Evolutionary conservation across 2,329 filamentous ascomycete genomes (phyloP).

Genomic region (Immersiporthe knoxdaviesiana): DNA sequence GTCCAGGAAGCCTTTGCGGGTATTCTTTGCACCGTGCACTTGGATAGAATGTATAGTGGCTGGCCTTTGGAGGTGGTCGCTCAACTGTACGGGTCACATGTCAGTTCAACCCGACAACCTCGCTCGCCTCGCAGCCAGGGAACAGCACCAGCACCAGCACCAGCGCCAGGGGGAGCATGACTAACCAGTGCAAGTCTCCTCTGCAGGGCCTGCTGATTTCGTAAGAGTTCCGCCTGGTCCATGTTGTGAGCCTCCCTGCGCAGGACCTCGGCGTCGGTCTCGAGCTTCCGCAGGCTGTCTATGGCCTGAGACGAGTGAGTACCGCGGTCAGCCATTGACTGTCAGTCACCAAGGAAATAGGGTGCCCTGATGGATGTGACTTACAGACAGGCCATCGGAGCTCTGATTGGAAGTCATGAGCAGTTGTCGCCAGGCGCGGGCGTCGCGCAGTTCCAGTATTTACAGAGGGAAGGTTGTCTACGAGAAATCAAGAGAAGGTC

Average conservation of each 20-base stretch:
- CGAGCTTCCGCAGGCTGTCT: conserved; percentile 46
- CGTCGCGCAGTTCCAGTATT: background rate
- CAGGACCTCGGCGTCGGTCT: conserved; percentile 43
- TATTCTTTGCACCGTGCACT: conserved; percentile 80
- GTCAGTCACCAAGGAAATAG: conserved; percentile 28
- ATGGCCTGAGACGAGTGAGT: conserved; percentile 35
- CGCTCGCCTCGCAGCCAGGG: background rate
- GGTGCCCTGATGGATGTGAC: conserved; percentile 32
- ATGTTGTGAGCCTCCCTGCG: conserved; percentile 44
- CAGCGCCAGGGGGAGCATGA: background rate
- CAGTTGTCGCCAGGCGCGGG: conserved; percentile 23
- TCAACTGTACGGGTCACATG: conserved; percentile 57
- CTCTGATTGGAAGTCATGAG: conserved; percentile 42
- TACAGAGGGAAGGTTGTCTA: background rate
- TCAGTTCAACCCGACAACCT: conserved; percentile 10
- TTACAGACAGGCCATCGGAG: conserved; percentile 38
- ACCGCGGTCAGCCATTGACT: conserved; percentile 26
- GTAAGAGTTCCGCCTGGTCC: conserved; percentile 34
- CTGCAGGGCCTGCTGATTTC: conserved; percentile 44
- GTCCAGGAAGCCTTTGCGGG: conserved; percentile 82
- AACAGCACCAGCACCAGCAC: background rate
- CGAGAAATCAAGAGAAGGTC: background rate
- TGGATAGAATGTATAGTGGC: conserved; percentile 86
- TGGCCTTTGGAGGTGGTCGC: conserved; percentile 82
- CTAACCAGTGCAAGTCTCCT: conserved; percentile 43